These are phyloP conservation scores for Iris macrosiphon DNA, from an alignment of 106 monocot genomes.

Conservation along the genomic window DNA sequence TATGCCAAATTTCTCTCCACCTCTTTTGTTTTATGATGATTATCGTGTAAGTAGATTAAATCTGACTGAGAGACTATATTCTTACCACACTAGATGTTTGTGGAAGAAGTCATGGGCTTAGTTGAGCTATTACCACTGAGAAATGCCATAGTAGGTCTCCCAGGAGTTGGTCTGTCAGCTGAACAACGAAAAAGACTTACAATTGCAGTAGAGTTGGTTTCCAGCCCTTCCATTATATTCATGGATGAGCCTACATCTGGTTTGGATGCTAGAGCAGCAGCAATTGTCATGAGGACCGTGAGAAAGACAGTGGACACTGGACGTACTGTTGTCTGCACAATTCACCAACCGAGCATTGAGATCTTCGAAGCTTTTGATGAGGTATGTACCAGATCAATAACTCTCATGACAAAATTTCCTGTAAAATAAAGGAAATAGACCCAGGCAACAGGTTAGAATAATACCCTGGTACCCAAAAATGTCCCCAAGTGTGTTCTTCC, in stretches of 20 bases:
- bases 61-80: neutral
- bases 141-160: constrained; percentile 57
- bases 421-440: neutral
- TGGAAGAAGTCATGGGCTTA: constrained; percentile 52
- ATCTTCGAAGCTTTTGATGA: constrained; percentile 81
- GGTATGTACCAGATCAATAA: constrained; percentile 14
- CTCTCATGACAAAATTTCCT: neutral
- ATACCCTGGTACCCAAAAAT: no score
- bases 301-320: constrained; percentile 63
- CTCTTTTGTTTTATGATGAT: no score
- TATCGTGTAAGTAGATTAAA: no score
- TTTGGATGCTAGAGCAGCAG: constrained; percentile 66
- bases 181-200: constrained; percentile 69
- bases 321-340: constrained; percentile 63
- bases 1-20: neutral
- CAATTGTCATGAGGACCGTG: constrained; percentile 75
- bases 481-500: no score
- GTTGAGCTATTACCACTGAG: constrained; percentile 46
- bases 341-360: constrained; percentile 72
- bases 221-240: constrained; percentile 69
- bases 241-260: constrained; percentile 82
- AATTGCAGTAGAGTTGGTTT: constrained; percentile 64
- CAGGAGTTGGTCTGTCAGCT: constrained; percentile 55
- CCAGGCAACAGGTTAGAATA: no score
- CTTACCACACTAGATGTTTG: constrained; percentile 37